Evolutionary conservation across 352 stramenopile species (phyloP), one percentile per base, ranked within the genome.

Genomic region (Globisporangium viniferum): DNA sequence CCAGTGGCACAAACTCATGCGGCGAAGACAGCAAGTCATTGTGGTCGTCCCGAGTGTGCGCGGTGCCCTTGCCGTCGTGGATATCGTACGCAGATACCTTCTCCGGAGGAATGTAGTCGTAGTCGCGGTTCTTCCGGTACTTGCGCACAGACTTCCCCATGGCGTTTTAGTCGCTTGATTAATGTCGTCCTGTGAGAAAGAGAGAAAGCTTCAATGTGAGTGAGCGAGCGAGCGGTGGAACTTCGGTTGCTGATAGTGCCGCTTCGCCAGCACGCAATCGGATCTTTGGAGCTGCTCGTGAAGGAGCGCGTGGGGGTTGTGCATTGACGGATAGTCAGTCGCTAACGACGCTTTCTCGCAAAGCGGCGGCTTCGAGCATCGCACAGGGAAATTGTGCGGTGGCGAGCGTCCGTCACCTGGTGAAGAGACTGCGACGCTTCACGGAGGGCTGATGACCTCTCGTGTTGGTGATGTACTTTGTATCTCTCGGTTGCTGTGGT

Each of bases 1-100:
- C 73, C 5, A 85, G 63, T 31, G 81, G 73, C 8, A 89, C 62
- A 46, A 85, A 89, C 39, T 84, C 74, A 18, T 67, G 61, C 5
- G 74, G 75, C 12, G 75, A 77, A 2, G 73, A 72, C n/a, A 89
- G 70, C 31, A 89, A 57, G 60, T 89, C 80, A n/a, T 76, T 69
- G 39, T 86, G 71, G 3, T 72, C 54, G n/a, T 18, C 12, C 18
- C 36, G 35, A 39, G 29, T 35, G 24, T 70, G 71, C 27, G 12
- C 27, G 2, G 71, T 66, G 9, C 68, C 71, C 46, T 71, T 72
- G 18, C 67, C 73, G 49, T 85, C 72, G 58, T 82, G 69, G 66
- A 85, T 74, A 7, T 65, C 69, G 62, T 86, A 84, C 35, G 74
- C 65, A 4, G 76, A 79, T 3, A 70, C 56, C 8, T 53, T 78